A percentile compares a stretch with the other conserved stretches of the same genome.
Evolutionary conservation across 2,329 filamentous ascomycete genomes (phyloP).

Genomic region (Paecilomyces fulvus): DNA sequence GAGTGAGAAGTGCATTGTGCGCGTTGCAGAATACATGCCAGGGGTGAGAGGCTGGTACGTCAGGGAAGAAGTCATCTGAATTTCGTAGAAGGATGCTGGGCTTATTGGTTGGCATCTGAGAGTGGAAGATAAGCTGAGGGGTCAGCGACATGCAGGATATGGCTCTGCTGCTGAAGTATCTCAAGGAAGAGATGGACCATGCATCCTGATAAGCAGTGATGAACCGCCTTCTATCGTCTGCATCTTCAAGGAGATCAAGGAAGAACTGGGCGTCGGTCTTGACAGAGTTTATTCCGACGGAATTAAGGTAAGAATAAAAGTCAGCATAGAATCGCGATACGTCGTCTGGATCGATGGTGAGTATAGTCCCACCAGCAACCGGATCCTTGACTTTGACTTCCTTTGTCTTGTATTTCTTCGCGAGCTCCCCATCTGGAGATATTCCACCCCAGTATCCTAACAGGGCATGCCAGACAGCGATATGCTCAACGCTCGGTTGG

Average conservation of each 20-base stretch:
- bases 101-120: conserved; percentile 67
- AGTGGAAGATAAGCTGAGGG: conserved; percentile 78
- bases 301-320: conserved; percentile 75
- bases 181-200: conserved; percentile 70
- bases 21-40: conserved; percentile 97
- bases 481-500: conserved; percentile 66
- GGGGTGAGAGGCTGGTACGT: conserved; percentile 68
- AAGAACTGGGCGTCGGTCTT: conserved; percentile 94
- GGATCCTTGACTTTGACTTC: conserved; percentile 47
- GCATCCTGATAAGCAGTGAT: conserved; percentile 73
- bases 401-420: conserved; percentile 67
- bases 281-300: conserved; percentile 70
- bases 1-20: conserved; percentile 73
- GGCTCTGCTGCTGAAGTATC: conserved; percentile 65
- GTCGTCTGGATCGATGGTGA: conserved; percentile 65
- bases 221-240: conserved; percentile 61
- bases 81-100: conserved; percentile 71
- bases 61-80: conserved; percentile 83
- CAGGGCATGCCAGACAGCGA: conserved; percentile 92
- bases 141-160: conserved; percentile 95
- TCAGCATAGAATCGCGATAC: conserved; percentile 73
- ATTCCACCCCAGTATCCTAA: conserved; percentile 88
- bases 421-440: conserved; percentile 63
- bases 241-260: conserved; percentile 64
- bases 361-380: conserved; percentile 56